Evolutionary conservation across 1,284 basidiomycete genomes (phyloP).

Genomic region (Ustilago vetiveriae): DNA sequence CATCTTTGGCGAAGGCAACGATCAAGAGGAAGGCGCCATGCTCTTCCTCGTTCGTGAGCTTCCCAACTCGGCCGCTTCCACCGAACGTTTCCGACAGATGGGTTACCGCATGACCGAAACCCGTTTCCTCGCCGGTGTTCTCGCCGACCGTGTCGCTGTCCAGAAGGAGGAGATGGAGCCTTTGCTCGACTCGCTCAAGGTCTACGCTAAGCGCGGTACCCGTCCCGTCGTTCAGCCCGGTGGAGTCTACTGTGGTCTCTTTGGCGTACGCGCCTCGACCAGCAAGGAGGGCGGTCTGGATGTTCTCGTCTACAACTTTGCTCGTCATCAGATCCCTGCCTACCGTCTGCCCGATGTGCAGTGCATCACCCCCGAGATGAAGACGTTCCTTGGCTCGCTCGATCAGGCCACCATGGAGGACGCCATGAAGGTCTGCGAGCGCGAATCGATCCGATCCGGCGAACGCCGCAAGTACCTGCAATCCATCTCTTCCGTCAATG

Average conservation of each 20-base stretch:
- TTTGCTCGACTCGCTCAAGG: constrained; percentile 70
- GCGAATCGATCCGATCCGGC: constrained; percentile 65
- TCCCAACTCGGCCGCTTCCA: constrained; percentile 64
- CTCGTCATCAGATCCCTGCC: constrained; percentile 71
- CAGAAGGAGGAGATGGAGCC: constrained; percentile 70
- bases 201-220: constrained; percentile 70
- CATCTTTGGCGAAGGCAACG: constrained; percentile 57
- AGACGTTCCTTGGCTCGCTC: constrained; percentile 68
- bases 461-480: constrained; percentile 59
- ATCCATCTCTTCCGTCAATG: constrained; percentile 45
- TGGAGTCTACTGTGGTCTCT: constrained; percentile 70
- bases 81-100: constrained; percentile 69
- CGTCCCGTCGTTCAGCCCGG: constrained; percentile 70
- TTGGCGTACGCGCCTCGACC: constrained; percentile 70
- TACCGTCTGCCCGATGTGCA: constrained; percentile 71
- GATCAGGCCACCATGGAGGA: constrained; percentile 69
- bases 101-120: constrained; percentile 71
- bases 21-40: constrained; percentile 69
- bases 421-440: constrained; percentile 68
- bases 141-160: constrained; percentile 70
- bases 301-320: constrained; percentile 71
- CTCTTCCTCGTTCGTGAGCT: constrained; percentile 71
- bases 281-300: constrained; percentile 63
- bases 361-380: constrained; percentile 68
- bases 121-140: constrained; percentile 69